Evolutionary conservation across 495 filamentous ascomycete species (phyloP).

Genomic region (Penicillium macrosclerotiorum): DNA sequence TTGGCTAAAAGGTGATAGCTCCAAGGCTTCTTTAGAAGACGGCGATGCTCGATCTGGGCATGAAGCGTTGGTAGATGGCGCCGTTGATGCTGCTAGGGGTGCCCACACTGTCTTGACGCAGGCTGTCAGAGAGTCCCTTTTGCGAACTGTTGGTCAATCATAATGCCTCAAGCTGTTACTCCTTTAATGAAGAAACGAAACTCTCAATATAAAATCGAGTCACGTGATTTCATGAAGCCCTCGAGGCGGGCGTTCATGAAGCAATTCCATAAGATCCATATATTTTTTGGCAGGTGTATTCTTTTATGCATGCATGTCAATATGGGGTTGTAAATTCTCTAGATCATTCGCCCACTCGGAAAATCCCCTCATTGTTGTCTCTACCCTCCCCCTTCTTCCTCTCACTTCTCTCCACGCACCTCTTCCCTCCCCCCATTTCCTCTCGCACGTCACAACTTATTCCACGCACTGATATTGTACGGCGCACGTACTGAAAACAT

Average conservation of each 20-base stretch:
- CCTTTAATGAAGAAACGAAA: constrained; percentile 21
- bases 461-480: no score
- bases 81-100: constrained; percentile 61
- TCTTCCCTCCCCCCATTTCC: not conserved
- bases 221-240: not conserved
- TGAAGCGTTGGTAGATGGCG: constrained; percentile 59
- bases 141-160: constrained; percentile 27
- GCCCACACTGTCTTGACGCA: constrained; percentile 58
- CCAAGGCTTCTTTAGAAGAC: constrained; percentile 30
- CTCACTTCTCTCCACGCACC: not conserved
- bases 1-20: constrained; percentile 82
- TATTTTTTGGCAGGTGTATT: no score
- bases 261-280: no score
- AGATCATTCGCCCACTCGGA: no score
- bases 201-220: no score
- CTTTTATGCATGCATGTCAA: no score
- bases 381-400: not conserved
- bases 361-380: not conserved
- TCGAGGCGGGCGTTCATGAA: no score
- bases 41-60: constrained; percentile 32
- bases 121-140: constrained; percentile 54
- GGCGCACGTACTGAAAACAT: no score
- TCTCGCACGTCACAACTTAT: not conserved
- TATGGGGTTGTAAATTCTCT: no score
- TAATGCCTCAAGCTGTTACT: constrained; percentile 3